phyloP scores from a whole-genome alignment of 192 early-diverging fungal species.

The Mortierella claussenii region DNA sequence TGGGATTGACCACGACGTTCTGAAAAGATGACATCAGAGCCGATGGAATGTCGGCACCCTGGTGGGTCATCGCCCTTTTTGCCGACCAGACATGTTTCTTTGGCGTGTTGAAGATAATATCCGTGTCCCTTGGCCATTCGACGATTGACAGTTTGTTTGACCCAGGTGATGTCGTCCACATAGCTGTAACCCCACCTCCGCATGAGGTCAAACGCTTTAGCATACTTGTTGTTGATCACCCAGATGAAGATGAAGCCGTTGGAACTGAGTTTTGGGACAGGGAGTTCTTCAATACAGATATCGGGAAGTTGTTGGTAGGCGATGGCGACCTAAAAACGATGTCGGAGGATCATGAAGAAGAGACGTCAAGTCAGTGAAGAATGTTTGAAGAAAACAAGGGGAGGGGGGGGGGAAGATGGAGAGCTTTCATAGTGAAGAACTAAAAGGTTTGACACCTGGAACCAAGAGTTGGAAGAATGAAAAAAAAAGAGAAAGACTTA shows the following conservation, averaged over 20 bases:
- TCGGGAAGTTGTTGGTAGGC: conserved; percentile 96
- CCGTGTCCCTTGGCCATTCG: conserved; percentile 98
- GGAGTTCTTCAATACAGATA: conserved; percentile 90
- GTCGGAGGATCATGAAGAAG: too few species aligned
- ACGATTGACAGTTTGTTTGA: conserved; percentile 96
- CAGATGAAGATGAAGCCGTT: conserved; percentile 97
- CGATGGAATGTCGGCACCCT: conserved; percentile 74
- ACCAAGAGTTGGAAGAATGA: too few species aligned
- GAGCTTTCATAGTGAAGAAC: too few species aligned
- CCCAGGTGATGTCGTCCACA: conserved; percentile 97
- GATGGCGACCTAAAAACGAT: conserved; percentile 87
- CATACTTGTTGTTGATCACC: conserved; percentile 99
- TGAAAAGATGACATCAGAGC: conserved; percentile 92
- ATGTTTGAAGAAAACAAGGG: neutral
- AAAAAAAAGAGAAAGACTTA: conserved; percentile 33
- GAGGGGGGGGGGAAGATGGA: conserved; percentile 2
- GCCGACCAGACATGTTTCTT: conserved; percentile 97
- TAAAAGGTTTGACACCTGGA: too few species aligned
- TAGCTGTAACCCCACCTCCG: conserved; percentile 95
- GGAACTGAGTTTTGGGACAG: conserved; percentile 84
- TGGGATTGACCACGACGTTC: conserved; percentile 95
- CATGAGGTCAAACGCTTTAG: conserved; percentile 94
- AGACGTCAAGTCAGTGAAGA: neutral
- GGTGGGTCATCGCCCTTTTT: conserved; percentile 86
- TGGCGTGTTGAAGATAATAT: conserved; percentile 97